Evolutionary conservation across 2,329 filamentous ascomycete species (phyloP).

Genomic region (Aureobasidium zeae): DNA sequence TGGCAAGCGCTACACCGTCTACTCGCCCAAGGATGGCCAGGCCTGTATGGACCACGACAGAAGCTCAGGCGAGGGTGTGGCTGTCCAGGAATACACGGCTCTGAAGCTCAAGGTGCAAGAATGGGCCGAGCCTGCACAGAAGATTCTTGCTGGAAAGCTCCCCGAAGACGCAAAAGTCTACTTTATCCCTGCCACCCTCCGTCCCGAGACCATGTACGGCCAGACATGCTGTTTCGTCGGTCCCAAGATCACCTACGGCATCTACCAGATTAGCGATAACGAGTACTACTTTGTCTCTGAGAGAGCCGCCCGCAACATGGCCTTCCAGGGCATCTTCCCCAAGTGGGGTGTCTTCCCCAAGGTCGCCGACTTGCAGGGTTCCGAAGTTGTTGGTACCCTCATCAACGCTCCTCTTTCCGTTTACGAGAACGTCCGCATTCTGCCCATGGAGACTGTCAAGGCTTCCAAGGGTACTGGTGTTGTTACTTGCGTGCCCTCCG

Average conservation of each 20-base stretch:
- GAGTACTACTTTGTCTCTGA: slow-evolving; percentile 81
- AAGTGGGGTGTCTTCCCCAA: slow-evolving; percentile 66
- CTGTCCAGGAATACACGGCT: slow-evolving; percentile 84
- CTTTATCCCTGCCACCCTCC: slow-evolving; percentile 82
- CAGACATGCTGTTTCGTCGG: slow-evolving; percentile 94
- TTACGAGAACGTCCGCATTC: slow-evolving; percentile 73
- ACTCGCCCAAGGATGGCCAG: slow-evolving; percentile 81
- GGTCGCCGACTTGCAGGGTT: slow-evolving; percentile 64
- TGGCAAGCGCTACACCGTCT: slow-evolving; percentile 86
- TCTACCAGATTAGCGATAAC: slow-evolving; percentile 59
- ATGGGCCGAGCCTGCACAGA: slow-evolving; percentile 69
- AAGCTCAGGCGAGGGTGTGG: slow-evolving; percentile 69
- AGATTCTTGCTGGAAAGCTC: slow-evolving; percentile 65
- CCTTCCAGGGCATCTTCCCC: slow-evolving; percentile 80
- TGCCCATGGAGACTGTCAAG: slow-evolving; percentile 92
- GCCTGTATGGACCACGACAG: slow-evolving; percentile 84
- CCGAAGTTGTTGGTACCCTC: slow-evolving; percentile 76
- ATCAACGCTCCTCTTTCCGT: slow-evolving; percentile 82
- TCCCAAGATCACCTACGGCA: slow-evolving; percentile 77
- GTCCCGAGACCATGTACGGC: slow-evolving; percentile 98
- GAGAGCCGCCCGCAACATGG: slow-evolving; percentile 85
- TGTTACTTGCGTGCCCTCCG: slow-evolving; percentile 89
- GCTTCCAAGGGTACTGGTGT: slow-evolving; percentile 93
- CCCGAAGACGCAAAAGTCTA: slow-evolving; percentile 72
- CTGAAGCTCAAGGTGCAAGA: slow-evolving; percentile 85